Conservation (phyloP, 148 eudicot species). For the Fallopia convolvulus region DNA sequence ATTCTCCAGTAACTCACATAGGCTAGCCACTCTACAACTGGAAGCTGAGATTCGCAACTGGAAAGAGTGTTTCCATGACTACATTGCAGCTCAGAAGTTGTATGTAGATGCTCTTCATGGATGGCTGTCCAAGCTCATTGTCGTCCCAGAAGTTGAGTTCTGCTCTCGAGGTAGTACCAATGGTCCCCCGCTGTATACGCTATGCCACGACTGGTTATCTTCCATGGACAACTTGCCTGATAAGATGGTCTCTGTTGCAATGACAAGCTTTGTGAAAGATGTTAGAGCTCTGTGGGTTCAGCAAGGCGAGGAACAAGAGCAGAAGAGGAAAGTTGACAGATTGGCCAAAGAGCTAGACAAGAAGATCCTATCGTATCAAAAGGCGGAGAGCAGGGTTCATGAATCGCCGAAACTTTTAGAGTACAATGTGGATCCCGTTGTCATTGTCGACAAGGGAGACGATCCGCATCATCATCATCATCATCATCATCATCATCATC, state of each 20-base stretch:
- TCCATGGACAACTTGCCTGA: constrained; percentile 65
- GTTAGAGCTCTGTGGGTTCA: constrained; percentile 66
- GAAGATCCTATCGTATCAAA: constrained; percentile 56
- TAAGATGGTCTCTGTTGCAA: constrained; percentile 53
- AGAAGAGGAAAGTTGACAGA: constrained; percentile 73
- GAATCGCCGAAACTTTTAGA: constrained; percentile 48
- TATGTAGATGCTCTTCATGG: constrained; percentile 70
- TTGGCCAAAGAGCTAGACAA: constrained; percentile 73
- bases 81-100: constrained; percentile 54
- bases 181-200: constrained; percentile 68
- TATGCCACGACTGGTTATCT: constrained; percentile 68
- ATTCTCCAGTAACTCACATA: constrained; percentile 69
- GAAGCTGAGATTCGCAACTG: constrained; percentile 83
- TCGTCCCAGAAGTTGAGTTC: constrained; percentile 60
- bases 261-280: constrained; percentile 72
- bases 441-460: constrained; percentile 29
- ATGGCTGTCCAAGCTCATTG: constrained; percentile 81
- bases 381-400: constrained; percentile 44
- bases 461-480: constrained; percentile 22
- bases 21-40: constrained; percentile 81
- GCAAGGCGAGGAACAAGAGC: constrained; percentile 79
- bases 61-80: constrained; percentile 66
- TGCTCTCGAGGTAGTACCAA: constrained; percentile 40
- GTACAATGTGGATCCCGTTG: constrained; percentile 34
- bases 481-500: constrained; percentile 24